Conservation (phyloP, 2,329 filamentous ascomycete genomes). For the Neodidymelliopsis sp. region DNA sequence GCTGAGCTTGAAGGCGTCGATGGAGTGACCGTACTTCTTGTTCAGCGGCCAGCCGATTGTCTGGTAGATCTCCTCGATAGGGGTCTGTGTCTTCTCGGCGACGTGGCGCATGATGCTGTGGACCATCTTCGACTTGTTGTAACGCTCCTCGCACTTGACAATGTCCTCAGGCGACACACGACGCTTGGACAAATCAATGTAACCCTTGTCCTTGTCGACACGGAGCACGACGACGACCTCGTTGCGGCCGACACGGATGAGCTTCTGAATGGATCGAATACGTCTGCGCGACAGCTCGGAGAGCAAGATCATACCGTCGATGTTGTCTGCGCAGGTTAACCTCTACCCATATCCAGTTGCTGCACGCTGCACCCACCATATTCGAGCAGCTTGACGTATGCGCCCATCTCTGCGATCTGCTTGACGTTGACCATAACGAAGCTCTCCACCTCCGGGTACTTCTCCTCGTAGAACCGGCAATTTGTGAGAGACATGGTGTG, state of each 20-base stretch:
- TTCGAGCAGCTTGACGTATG: slow-evolving; percentile 98
- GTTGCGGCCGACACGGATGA: slow-evolving; percentile 96
- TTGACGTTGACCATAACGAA: slow-evolving; percentile 99
- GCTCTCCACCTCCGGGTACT: slow-evolving; percentile 97
- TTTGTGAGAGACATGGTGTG: slow-evolving; percentile 90
- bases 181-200: slow-evolving; percentile 98
- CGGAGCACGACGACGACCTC: slow-evolving; percentile 98
- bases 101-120: slow-evolving; percentile 99
- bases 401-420: slow-evolving; percentile 99
- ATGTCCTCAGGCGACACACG: slow-evolving; percentile 98
- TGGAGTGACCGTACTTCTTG: slow-evolving; percentile 95
- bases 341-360: neutral
- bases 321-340: slow-evolving; percentile 72
- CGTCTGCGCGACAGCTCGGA: slow-evolving; percentile 96
- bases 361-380: slow-evolving; percentile 61
- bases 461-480: slow-evolving; percentile 97
- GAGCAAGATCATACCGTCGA: slow-evolving; percentile 99
- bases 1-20: slow-evolving; percentile 98
- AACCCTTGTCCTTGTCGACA: slow-evolving; percentile 99
- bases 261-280: slow-evolving; percentile 98
- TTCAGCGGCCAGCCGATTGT: slow-evolving; percentile 96
- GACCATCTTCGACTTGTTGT: slow-evolving; percentile 99
- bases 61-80: slow-evolving; percentile 95
- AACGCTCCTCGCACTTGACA: slow-evolving; percentile 96
- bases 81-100: slow-evolving; percentile 91